Conservation (phyloP, 225 moss, liverwort and hornwort species). For the Ulota crispa region DNA sequence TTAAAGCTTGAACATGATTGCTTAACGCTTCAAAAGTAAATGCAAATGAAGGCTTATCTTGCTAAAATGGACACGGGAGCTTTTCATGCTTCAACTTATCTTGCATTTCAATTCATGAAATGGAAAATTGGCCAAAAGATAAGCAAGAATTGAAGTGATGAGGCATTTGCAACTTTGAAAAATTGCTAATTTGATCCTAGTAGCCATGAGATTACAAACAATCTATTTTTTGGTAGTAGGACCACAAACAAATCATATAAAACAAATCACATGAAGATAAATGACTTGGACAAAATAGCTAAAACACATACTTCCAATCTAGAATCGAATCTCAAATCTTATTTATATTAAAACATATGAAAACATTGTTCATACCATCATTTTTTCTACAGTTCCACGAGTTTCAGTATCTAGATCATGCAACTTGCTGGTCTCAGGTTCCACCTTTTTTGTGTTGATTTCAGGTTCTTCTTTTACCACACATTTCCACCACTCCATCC, state of each 20-base stretch:
- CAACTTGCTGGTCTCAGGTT: constrained; percentile 82
- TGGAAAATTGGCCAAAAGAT: background rate
- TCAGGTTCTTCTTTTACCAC: constrained; percentile 69
- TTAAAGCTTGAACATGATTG: background rate
- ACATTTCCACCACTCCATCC: constrained; percentile 83
- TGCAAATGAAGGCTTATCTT: background rate
- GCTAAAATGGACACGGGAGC: background rate
- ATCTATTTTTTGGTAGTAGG: background rate
- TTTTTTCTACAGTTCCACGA: constrained; percentile 78
- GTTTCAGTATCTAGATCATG: constrained; percentile 69
- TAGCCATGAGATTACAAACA: background rate
- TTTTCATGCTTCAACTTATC: background rate
- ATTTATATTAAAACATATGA: background rate
- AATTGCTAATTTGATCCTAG: background rate
- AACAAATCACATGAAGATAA: background rate
- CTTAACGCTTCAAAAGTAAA: background rate
- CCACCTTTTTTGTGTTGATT: constrained; percentile 79
- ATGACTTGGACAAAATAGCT: background rate
- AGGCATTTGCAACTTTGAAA: background rate
- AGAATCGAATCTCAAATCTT: background rate
- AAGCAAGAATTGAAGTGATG: background rate
- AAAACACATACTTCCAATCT: background rate
- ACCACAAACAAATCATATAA: background rate
- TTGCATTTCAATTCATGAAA: background rate
- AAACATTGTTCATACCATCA: constrained; percentile 60